Evolutionary conservation across 1,284 basidiomycete genomes (phyloP).

Genomic region (Trichosporon asahii): DNA sequence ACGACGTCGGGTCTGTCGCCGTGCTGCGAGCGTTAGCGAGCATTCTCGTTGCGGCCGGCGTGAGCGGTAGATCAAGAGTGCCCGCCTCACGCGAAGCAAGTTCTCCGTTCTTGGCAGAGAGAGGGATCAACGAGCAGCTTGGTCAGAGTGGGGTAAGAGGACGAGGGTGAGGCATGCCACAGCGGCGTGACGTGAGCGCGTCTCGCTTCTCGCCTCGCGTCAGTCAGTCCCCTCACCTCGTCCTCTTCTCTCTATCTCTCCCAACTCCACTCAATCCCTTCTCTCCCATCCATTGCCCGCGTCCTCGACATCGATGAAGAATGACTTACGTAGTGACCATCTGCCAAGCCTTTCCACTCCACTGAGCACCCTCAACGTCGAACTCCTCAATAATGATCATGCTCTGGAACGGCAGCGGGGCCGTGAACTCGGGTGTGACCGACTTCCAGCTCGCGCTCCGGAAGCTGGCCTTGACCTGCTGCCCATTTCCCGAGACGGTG

Average conservation of each 20-base stretch:
- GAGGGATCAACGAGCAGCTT: no score
- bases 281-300: background rate
- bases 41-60: background rate
- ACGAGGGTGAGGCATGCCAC: no score
- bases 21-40: background rate
- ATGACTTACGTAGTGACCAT: background rate
- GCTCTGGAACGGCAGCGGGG: slow-evolving; percentile 4
- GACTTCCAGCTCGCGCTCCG: background rate
- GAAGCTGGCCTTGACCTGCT: background rate
- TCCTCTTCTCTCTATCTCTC: no score
- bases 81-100: no score
- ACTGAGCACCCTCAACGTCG: background rate
- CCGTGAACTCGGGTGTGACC: background rate
- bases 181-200: no score
- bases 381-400: slow-evolving; percentile 9
- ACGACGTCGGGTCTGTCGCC: background rate
- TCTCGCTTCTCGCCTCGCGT: no score
- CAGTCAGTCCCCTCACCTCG: no score
- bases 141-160: no score
- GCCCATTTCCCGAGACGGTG: background rate
- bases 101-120: no score
- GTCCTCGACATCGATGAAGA: background rate
- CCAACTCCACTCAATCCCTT: no score
- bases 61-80: background rate
- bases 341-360: slow-evolving; percentile 5